Evolutionary conservation across 2,329 filamentous ascomycete species (phyloP).

Genomic region (Ophiostoma himal-ulmi): DNA sequence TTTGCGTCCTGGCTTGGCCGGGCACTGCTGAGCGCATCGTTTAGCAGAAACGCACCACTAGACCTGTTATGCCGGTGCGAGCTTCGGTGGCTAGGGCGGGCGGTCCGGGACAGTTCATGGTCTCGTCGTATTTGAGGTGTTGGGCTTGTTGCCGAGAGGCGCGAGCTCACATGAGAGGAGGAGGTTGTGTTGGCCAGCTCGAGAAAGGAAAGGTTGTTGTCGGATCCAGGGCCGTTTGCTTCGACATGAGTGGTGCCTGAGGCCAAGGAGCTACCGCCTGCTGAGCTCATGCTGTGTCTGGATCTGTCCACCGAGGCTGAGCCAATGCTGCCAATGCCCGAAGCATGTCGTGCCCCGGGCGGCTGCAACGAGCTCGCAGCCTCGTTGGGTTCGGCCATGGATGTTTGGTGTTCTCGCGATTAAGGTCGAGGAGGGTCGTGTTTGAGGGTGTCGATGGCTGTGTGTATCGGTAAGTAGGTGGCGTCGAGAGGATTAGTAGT

Average conservation of each 20-base stretch:
- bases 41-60: constrained; percentile 47
- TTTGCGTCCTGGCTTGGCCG: background rate
- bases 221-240: background rate
- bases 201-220: background rate
- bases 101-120: background rate
- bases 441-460: background rate
- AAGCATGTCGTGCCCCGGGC: constrained; percentile 2
- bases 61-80: constrained; percentile 34
- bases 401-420: background rate
- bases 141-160: background rate
- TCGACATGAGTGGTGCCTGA: constrained; percentile 8
- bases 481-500: background rate
- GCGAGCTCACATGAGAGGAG: background rate
- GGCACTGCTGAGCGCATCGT: constrained; percentile 37
- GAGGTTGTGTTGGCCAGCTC: background rate
- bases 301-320: constrained; percentile 1
- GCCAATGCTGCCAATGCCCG: background rate
- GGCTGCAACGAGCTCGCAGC: background rate
- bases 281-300: constrained; percentile 5
- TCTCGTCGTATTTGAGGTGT: background rate
- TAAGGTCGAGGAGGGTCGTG: background rate
- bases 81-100: constrained; percentile 9
- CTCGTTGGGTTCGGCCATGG: constrained; percentile 15
- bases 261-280: constrained; percentile 13
- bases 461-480: background rate